A percentile compares a stretch with the other conserved stretches of the same genome.
phyloP scores from a whole-genome alignment of 306 rosid genomes.

The Sophora flavescens region DNA sequence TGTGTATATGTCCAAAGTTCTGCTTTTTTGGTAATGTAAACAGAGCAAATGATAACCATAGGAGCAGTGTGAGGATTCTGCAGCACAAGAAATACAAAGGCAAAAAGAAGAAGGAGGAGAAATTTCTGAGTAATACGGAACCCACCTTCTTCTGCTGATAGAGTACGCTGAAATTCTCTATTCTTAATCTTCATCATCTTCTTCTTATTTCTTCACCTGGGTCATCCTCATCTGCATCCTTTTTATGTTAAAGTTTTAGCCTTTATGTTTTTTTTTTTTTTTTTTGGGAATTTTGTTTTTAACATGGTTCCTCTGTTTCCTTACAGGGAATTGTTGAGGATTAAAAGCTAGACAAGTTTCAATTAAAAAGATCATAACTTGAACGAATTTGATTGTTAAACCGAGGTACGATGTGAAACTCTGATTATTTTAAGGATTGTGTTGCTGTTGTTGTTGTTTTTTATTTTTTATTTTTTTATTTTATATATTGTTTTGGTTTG shows the following conservation, averaged over 20 bases:
- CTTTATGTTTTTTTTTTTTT: neutral
- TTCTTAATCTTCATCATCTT: constrained; percentile 5
- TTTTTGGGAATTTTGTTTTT: neutral
- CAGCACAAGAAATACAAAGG: neutral
- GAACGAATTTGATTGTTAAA: constrained; percentile 3
- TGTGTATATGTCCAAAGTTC: constrained; percentile 1
- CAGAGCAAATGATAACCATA: constrained; percentile 32
- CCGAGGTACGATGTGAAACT: constrained; percentile 48
- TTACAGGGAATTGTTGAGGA: constrained; percentile 29
- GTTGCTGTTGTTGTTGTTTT: neutral
- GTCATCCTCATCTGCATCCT: constrained; percentile 25
- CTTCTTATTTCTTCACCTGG: constrained; percentile 30
- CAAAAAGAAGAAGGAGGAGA: neutral
- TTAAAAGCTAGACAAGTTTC: constrained; percentile 19
- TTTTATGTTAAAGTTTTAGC: constrained; percentile 29
- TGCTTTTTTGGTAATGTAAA: neutral
- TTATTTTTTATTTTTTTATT: too few relatives aligned
- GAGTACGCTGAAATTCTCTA: constrained; percentile 27
- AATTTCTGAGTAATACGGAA: constrained; percentile 32
- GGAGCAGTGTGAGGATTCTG: constrained; percentile 41
- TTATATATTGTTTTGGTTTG: neutral
- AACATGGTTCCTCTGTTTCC: constrained; percentile 17
- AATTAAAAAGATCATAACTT: constrained; percentile 32
- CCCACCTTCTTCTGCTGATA: constrained; percentile 39
- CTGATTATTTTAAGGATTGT: constrained; percentile 32